These are phyloP conservation scores for Naegleria gruberi DNA, from an alignment of 208 protist species.

Conservation along the genomic window DNA sequence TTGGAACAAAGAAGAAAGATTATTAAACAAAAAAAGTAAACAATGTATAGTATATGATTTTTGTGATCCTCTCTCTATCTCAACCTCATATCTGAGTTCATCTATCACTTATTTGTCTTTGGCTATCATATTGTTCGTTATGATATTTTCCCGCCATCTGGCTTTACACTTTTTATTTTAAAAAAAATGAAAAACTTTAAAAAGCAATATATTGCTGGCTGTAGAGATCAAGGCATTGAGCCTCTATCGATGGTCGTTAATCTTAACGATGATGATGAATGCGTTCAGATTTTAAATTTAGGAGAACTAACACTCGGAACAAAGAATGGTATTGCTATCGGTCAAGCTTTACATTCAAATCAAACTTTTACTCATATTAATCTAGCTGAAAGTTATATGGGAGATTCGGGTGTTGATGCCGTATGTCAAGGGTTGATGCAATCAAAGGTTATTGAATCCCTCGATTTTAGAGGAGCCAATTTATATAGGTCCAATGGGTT, in stretches of 20 bases:
- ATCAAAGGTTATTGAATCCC: not conserved
- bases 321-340: slow-evolving; percentile 14
- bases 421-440: not conserved
- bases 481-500: not conserved
- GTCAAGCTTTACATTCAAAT: not conserved
- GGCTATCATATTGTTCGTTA: no score
- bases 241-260: not conserved
- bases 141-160: no score
- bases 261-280: not conserved
- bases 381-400: slow-evolving; percentile 13
- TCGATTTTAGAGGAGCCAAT: not conserved
- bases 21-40: not conserved
- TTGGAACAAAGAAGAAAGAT: not conserved
- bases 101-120: no score
- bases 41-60: no score
- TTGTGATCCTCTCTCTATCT: no score
- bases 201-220: not conserved
- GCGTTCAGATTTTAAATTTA: not conserved
- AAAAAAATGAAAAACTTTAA: not conserved
- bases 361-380: not conserved
- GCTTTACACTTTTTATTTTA: not conserved
- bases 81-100: no score
- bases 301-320: not conserved
- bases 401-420: not conserved
- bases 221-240: not conserved